phyloP scores from a whole-genome alignment of 306 rosid species.

The Lagenaria siceraria region DNA sequence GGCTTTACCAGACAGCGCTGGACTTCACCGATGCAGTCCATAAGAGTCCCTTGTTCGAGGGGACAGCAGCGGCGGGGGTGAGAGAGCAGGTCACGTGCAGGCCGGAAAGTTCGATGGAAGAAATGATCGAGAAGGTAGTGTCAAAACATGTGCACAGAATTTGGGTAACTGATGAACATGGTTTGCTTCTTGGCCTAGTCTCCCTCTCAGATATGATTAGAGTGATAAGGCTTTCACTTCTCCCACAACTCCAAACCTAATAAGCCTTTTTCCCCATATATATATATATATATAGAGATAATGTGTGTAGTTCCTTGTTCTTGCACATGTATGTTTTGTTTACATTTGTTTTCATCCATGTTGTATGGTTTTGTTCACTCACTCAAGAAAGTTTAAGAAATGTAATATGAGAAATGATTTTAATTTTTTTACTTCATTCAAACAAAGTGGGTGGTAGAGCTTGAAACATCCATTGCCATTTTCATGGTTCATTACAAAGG shows the following conservation, averaged over 20 bases:
- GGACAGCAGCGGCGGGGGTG: neutral
- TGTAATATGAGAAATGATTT: too few relatives aligned
- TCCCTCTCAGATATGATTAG: slow-evolving; percentile 61
- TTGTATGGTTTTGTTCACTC: neutral
- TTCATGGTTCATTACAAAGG: too few relatives aligned
- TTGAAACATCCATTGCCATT: too few relatives aligned
- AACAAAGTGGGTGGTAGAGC: too few relatives aligned
- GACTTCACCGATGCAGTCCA: slow-evolving; percentile 37
- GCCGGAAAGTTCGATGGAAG: slow-evolving; percentile 28
- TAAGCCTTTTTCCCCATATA: neutral
- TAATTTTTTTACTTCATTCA: too few relatives aligned
- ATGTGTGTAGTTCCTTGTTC: neutral
- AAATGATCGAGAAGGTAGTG: slow-evolving; percentile 51
- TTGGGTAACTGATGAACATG: slow-evolving; percentile 68
- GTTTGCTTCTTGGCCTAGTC: slow-evolving; percentile 60
- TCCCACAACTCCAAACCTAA: slow-evolving; percentile 1
- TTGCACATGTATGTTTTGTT: neutral
- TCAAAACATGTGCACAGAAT: slow-evolving; percentile 57
- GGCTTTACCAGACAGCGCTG: slow-evolving; percentile 55
- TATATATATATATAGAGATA: too few relatives aligned
- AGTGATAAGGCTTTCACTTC: slow-evolving; percentile 37
- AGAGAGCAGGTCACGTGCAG: slow-evolving; percentile 54
- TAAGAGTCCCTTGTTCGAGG: slow-evolving; percentile 22
- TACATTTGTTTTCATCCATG: neutral
- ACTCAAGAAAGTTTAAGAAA: too few relatives aligned